Percentiles rank a stretch among this genome's conserved stretches.
phyloP scores from a whole-genome alignment of 169 alveolate genomes.

The Plasmodium relictum region DNA sequence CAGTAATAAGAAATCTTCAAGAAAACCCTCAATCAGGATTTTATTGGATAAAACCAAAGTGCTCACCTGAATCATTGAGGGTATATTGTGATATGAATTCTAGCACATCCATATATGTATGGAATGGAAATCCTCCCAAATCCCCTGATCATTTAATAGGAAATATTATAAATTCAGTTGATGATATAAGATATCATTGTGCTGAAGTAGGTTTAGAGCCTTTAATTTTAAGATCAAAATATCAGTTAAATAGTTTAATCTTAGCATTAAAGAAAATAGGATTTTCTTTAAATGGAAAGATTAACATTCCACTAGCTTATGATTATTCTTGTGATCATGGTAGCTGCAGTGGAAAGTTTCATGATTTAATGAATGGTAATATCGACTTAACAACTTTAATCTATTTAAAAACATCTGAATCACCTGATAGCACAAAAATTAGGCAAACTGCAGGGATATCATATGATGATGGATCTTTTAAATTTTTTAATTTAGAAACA shows the following conservation, averaged over 20 bases:
- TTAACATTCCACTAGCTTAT: slow-evolving; percentile 90
- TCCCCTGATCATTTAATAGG: slow-evolving; percentile 80
- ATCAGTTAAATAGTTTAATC: slow-evolving; percentile 87
- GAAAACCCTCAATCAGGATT: slow-evolving; percentile 88
- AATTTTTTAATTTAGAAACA: slow-evolving; percentile 87
- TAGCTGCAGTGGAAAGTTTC: slow-evolving; percentile 88
- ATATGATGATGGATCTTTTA: slow-evolving; percentile 85
- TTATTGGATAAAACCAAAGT: slow-evolving; percentile 92
- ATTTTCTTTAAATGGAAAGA: slow-evolving; percentile 83
- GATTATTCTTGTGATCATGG: slow-evolving; percentile 88
- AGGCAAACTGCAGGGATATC: slow-evolving; percentile 90
- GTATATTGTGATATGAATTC: slow-evolving; percentile 92
- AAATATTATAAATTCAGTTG: slow-evolving; percentile 84
- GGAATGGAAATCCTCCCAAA: slow-evolving; percentile 81
- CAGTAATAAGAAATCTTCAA: slow-evolving; percentile 79
- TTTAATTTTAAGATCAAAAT: slow-evolving; percentile 84
- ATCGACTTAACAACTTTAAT: slow-evolving; percentile 80
- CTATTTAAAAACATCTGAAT: slow-evolving; percentile 77
- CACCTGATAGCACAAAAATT: slow-evolving; percentile 68
- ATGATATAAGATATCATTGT: slow-evolving; percentile 88
- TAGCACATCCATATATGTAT: slow-evolving; percentile 83
- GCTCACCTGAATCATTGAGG: slow-evolving; percentile 90
- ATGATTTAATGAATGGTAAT: slow-evolving; percentile 86
- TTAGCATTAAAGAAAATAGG: slow-evolving; percentile 89
- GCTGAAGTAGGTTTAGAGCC: slow-evolving; percentile 92